Evolutionary conservation across 2,329 filamentous ascomycete genomes (phyloP), one percentile per base, ranked within the genome.

Genomic region (Aspergillus glaucus): DNA sequence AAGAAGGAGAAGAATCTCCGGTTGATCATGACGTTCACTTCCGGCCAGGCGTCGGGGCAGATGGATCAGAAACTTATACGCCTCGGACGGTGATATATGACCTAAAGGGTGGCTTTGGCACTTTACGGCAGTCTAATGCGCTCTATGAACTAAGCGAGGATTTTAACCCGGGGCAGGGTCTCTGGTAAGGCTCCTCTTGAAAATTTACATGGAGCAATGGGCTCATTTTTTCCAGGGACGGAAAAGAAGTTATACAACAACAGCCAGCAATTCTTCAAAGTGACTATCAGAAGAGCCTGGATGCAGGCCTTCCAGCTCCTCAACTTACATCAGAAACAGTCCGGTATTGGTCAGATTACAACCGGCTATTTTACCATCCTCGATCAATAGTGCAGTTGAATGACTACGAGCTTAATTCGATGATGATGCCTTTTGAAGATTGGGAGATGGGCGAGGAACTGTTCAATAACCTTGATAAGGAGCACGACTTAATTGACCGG

Each of bases 311-410:
- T 4, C 67, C 79, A 3, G 77, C 84, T 5, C 80, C 86, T 0
- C 72, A 75, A 46, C 77, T 95, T 17, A 85, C 79, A 1, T 76
- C 82, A 1, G 79, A 83, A 6, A 79, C 81, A 9, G 87, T 97
- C n/a, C 82, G 89, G 47, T 97, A 93, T 72, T 98, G 93, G 92
- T 95, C 90, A 28, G 93, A 98, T 68, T 97, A 90, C 69, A 94
- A 88, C 58, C 82, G 89, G 22, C 80, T 93, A n/a, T 98, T 84
- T 69, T 96, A 87, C 65, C 91, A 97, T 64, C 93, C 93, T 7
- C 82, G 81, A 47, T 95, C 90, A 10, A 81, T 95, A 47, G 78
- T 95, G 8, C 91, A 95, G 64, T 75, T 97, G 12, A 87, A 87
- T 63, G 89, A 96, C 62, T 94, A 88, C 62, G 88, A 94, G 64